phyloP scores from a whole-genome alignment of 1,284 basidiomycete species.

The Malassezia nana region DNA sequence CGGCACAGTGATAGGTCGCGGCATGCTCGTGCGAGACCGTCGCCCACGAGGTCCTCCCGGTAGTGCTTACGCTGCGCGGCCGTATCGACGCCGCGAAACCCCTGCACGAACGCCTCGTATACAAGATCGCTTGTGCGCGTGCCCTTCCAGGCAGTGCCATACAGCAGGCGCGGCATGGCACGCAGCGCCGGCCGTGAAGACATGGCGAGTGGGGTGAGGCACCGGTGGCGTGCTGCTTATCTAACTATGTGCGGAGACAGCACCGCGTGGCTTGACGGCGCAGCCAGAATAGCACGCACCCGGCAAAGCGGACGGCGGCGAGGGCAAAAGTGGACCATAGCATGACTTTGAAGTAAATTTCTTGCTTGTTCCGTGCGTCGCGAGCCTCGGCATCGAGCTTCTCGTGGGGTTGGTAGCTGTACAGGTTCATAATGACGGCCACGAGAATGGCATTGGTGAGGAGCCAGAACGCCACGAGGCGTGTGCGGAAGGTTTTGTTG shows the following conservation, averaged over 20 bases:
- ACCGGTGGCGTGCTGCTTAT: slow-evolving; percentile 3
- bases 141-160: slow-evolving; percentile 46
- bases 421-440: slow-evolving; percentile 69
- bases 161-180: slow-evolving; percentile 30
- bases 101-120: slow-evolving; percentile 28
- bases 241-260: slow-evolving; percentile 31
- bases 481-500: slow-evolving; percentile 48
- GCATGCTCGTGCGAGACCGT: slow-evolving; percentile 23
- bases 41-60: slow-evolving; percentile 40
- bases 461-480: slow-evolving; percentile 47
- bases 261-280: slow-evolving; percentile 35
- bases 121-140: slow-evolving; percentile 31
- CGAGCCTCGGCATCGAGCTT: slow-evolving; percentile 52
- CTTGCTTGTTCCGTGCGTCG: slow-evolving; percentile 49
- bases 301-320: slow-evolving; percentile 63
- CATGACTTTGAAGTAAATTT: slow-evolving; percentile 63
- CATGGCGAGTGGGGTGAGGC: not conserved
- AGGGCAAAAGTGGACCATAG: slow-evolving; percentile 80
- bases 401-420: slow-evolving; percentile 38
- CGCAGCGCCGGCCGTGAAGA: slow-evolving; percentile 2
- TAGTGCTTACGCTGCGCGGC: slow-evolving; percentile 45
- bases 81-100: slow-evolving; percentile 42
- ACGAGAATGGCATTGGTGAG: slow-evolving; percentile 55
- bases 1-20: slow-evolving; percentile 23
- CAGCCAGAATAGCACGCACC: slow-evolving; percentile 42